Evolutionary conservation across 2,329 filamentous ascomycete species (phyloP).

Genomic region (Pseudocercospora musae): DNA sequence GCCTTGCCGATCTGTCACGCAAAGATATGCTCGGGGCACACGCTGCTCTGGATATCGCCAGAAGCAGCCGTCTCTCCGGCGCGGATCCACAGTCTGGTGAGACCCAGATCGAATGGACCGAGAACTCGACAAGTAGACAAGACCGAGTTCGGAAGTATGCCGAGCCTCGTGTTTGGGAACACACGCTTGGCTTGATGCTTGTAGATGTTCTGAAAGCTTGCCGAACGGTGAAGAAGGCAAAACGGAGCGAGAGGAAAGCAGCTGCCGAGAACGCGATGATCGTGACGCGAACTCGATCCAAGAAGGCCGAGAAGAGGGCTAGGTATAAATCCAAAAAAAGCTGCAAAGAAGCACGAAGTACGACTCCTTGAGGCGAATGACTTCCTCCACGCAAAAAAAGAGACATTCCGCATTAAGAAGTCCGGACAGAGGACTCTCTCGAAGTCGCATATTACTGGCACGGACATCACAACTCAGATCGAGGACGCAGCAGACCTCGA

Average conservation of each 20-base stretch:
- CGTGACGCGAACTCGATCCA: background rate
- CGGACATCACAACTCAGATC: background rate
- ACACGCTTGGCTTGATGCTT: background rate
- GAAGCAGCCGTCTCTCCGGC: background rate
- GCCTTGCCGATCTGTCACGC: background rate
- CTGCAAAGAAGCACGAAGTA: background rate
- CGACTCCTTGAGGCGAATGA: no score
- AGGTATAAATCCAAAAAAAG: background rate
- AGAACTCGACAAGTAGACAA: background rate
- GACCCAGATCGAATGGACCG: background rate
- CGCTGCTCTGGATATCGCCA: background rate
- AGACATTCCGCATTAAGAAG: no score
- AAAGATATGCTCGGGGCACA: background rate
- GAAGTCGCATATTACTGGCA: background rate
- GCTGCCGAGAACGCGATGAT: background rate
- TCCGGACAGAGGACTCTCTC: background rate
- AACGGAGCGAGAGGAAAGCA: background rate
- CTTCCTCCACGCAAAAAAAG: no score
- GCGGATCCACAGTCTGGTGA: background rate
- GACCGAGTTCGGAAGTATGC: background rate
- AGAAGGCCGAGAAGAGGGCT: background rate
- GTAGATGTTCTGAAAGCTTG: background rate
- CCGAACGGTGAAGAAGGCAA: background rate
- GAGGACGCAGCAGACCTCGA: background rate
- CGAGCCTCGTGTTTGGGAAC: background rate